Evolutionary conservation across 805 yeast species (phyloP).

Genomic region (Priceomyces melissophilus): DNA sequence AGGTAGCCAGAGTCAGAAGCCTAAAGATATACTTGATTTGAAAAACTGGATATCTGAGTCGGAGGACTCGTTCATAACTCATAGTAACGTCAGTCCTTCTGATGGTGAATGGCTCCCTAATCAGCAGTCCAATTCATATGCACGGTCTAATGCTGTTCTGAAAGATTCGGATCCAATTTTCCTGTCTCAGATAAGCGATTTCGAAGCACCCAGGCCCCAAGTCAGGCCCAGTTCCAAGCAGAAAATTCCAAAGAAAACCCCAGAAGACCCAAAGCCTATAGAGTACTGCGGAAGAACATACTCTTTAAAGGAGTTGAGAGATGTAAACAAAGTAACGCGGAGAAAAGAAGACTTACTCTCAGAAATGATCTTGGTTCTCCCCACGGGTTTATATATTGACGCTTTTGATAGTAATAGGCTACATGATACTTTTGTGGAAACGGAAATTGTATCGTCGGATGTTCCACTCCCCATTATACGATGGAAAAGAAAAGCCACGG

Average conservation of each 20-base stretch:
- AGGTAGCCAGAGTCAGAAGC: not conserved
- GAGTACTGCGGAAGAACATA: constrained; percentile 9
- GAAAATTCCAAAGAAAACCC: constrained; percentile 1
- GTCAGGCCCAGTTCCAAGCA: not conserved
- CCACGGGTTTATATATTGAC: constrained; percentile 22
- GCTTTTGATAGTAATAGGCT: constrained; percentile 23
- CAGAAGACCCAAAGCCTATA: constrained; percentile 1
- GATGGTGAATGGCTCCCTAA: too few species aligned
- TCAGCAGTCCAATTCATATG: too few species aligned
- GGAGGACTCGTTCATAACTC: constrained; percentile 6
- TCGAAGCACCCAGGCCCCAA: too few species aligned
- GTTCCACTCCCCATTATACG: constrained; percentile 41
- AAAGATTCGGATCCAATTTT: too few species aligned
- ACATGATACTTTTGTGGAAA: constrained; percentile 12
- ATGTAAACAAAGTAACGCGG: constrained; percentile 34
- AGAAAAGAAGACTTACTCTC: constrained; percentile 48
- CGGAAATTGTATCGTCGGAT: constrained; percentile 20
- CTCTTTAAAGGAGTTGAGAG: constrained; percentile 28
- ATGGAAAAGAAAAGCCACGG: constrained; percentile 50
- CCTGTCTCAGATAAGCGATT: too few species aligned
- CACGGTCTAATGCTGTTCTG: too few species aligned
- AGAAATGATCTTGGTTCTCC: constrained; percentile 48
- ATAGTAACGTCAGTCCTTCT: too few species aligned
- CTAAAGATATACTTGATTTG: constrained; percentile 13
- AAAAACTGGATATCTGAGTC: constrained; percentile 23